Percentiles rank a stretch among this genome's conserved stretches.
Evolutionary conservation across 2,329 filamentous ascomycete genomes (phyloP).

Genomic region (Fusarium longipes): DNA sequence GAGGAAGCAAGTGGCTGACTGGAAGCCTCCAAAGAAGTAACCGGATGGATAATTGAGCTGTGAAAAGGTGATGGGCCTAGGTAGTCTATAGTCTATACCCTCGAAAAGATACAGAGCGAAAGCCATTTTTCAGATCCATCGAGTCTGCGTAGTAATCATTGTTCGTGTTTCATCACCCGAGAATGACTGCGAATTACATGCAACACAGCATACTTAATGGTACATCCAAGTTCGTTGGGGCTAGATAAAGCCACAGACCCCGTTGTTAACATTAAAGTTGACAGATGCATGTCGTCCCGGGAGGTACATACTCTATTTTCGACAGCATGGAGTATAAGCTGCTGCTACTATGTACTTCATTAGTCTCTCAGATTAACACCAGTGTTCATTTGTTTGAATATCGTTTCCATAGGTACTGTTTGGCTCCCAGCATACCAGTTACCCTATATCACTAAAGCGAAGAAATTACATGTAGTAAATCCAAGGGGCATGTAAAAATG

Average conservation of each 20-base stretch:
- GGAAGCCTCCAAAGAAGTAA: constrained; percentile 6
- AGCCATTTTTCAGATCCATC: not conserved
- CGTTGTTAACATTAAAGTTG: too few species aligned
- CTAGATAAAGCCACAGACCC: too few species aligned
- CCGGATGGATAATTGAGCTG: not conserved
- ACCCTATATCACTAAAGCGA: too few species aligned
- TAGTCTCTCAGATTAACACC: too few species aligned
- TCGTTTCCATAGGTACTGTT: too few species aligned
- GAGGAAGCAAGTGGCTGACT: constrained; percentile 2
- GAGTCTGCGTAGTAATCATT: not conserved
- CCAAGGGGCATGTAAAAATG: not conserved
- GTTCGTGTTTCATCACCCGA: not conserved
- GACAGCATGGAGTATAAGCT: too few species aligned
- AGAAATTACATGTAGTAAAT: too few species aligned
- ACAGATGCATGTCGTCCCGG: not conserved
- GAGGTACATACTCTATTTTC: too few species aligned
- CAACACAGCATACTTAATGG: not conserved
- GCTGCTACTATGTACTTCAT: too few species aligned
- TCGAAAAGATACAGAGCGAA: not conserved
- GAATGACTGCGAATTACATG: not conserved
- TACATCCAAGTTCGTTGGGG: not conserved
- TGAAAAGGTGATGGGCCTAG: not conserved
- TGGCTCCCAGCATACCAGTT: too few species aligned
- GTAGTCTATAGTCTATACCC: not conserved
- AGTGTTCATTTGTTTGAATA: too few species aligned